phyloP scores from a whole-genome alignment of 768 basidiomycete genomes.

The Boletus tomentosulus region DNA sequence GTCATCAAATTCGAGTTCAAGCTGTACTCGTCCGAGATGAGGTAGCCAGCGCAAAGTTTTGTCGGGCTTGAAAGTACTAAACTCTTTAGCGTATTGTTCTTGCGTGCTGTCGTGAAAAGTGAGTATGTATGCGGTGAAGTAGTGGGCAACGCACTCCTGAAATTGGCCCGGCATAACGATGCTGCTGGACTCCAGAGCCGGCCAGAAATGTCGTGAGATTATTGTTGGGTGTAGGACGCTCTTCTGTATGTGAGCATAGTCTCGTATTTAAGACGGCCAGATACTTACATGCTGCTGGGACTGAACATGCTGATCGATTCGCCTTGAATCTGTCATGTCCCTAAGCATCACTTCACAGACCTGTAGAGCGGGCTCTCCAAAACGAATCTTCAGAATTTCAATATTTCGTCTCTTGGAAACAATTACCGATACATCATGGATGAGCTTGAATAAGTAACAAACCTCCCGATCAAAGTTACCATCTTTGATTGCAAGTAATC shows the following conservation, averaged over 20 bases:
- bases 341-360: slow-evolving; percentile 98
- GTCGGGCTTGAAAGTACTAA: slow-evolving; percentile 83
- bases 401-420: slow-evolving; percentile 74
- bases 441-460: background rate
- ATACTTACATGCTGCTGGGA: slow-evolving; percentile 57
- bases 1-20: slow-evolving; percentile 82
- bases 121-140: background rate
- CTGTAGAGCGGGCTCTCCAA: slow-evolving; percentile 89
- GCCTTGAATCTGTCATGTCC: slow-evolving; percentile 93
- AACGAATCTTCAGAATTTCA: slow-evolving; percentile 92
- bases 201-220: slow-evolving; percentile 96
- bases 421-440: slow-evolving; percentile 2
- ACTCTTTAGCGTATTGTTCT: slow-evolving; percentile 72
- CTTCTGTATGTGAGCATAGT: slow-evolving; percentile 32
- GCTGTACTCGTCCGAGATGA: slow-evolving; percentile 77
- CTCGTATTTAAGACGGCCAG: background rate
- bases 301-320: slow-evolving; percentile 86
- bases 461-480: slow-evolving; percentile 75
- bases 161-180: slow-evolving; percentile 86
- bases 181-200: slow-evolving; percentile 66
- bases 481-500: slow-evolving; percentile 74
- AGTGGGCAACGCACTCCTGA: slow-evolving; percentile 49
- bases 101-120: slow-evolving; percentile 50
- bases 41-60: slow-evolving; percentile 88
- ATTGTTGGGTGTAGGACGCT: slow-evolving; percentile 82